These are phyloP conservation scores for Labyrinthula sp. DNA, from an alignment of 352 stramenopile species.

Conservation along the genomic window DNA sequence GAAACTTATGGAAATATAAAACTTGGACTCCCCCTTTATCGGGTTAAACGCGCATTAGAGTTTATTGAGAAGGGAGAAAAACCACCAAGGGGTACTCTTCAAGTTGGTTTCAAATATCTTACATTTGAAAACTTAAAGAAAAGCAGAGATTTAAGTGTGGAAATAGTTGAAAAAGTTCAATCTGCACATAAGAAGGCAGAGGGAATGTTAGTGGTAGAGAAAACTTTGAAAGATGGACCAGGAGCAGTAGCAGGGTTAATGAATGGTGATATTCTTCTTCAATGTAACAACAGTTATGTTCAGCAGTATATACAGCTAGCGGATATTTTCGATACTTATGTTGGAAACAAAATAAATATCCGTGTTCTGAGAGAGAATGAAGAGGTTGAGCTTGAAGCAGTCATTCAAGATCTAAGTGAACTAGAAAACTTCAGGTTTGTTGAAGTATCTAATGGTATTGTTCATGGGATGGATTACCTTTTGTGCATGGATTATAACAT, in stretches of 20 bases:
- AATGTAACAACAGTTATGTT: conserved; percentile 46
- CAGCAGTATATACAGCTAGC: conserved; percentile 60
- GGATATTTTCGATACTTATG: conserved; percentile 42
- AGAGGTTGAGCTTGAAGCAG: conserved; percentile 38
- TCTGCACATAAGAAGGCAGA: conserved; percentile 42
- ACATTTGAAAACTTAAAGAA: conserved; percentile 62
- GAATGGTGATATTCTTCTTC: conserved; percentile 57
- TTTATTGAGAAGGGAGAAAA: conserved; percentile 41
- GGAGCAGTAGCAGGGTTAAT: conserved; percentile 43
- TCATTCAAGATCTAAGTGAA: conserved; percentile 52
- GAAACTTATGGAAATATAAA: conserved; percentile 58
- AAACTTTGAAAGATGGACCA: conserved; percentile 53
- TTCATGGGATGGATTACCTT: conserved; percentile 39
- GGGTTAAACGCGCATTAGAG: conserved; percentile 50
- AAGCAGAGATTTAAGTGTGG: conserved; percentile 45
- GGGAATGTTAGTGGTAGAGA: conserved; percentile 61
- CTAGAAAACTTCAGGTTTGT: conserved; percentile 57
- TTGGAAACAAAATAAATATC: conserved; percentile 41
- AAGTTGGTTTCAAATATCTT: conserved; percentile 61
- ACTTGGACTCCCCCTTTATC: conserved; percentile 64
- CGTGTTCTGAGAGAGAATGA: conserved; percentile 51
- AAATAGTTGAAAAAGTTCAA: conserved; percentile 40
- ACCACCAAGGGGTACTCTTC: conserved; percentile 53
- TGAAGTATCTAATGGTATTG: conserved; percentile 53
- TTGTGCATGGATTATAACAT: conserved; percentile 38